Base-by-base conservation (phyloP, 2,329 filamentous ascomycete genomes). In the Fusarium xylarioides region DNA sequence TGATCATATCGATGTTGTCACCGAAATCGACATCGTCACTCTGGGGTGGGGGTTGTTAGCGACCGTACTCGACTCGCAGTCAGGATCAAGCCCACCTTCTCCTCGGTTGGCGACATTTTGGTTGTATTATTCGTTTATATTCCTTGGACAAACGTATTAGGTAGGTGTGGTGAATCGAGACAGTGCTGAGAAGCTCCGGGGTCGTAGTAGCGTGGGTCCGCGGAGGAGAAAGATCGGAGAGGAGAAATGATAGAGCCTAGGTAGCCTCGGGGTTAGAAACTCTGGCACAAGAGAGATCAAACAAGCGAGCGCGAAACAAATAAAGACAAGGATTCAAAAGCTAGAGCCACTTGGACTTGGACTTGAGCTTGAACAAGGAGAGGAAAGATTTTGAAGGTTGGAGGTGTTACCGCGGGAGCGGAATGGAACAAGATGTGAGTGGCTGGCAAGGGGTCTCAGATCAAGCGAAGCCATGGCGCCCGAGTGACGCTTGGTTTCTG, bases 1-100 rank as follows among this genome's bases (percentile, higher is more conserved):
- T 97, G 62, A 83, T 81, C 69, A 86, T 84, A 82, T 98, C 95
- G 83, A 99, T 91, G 80, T 88, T 87, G 74, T 96, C 93, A 67
- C 90, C 91, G 74, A 94, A 89, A 68, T 93, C 86, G 78, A 90
- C 81, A 32, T 65, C 30, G 63, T 84, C 81, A 60, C 87, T 84
- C 82, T 78, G 32, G 37, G 32, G 42, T 42, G 16, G 34, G 28
- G 28, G 30, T 49, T 50, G 58, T 74, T 63, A 76, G 74, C 40
- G 54, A 62, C 42, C 32, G 23, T 59, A 16, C 44, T 63, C 34
- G 40, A 28, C 42, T 40, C 40, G 59, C 50, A 52, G 37, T 40
- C 42, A 54, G 44, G 52, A 34, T 50, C 34, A 56, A 77, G 65
- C 79, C 60, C 68, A 82, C 81, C 71, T 80, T 80, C 30, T 81